Evolutionary conservation across 495 filamentous ascomycete genomes (phyloP).

Genomic region (Tuber microsphaerosporum): DNA sequence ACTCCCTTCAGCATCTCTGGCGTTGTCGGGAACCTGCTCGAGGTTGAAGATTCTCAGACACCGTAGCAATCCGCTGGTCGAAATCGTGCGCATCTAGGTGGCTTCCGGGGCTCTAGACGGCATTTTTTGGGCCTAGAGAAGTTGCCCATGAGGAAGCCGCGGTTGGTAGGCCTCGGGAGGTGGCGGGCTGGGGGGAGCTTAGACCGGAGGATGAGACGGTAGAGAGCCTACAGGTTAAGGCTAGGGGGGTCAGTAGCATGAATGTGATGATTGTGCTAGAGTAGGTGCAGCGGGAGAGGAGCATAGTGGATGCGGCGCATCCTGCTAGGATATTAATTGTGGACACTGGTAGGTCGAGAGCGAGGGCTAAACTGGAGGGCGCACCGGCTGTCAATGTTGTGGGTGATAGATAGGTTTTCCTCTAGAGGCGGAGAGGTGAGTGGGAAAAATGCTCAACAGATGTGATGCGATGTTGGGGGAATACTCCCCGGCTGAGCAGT

Average conservation of each 20-base stretch:
- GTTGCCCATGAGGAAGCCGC: constrained; percentile 27
- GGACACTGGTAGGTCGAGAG: not conserved
- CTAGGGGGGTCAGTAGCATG: constrained; percentile 55
- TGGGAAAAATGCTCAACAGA: not conserved
- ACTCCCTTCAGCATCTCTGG: constrained; percentile 60
- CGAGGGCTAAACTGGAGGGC: not conserved
- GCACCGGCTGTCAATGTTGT: not conserved
- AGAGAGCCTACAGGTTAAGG: constrained; percentile 43
- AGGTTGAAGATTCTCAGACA: constrained; percentile 53
- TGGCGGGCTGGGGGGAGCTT: constrained; percentile 58
- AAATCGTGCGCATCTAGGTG: constrained; percentile 47
- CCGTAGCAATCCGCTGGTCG: constrained; percentile 9
- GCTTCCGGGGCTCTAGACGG: constrained; percentile 21
- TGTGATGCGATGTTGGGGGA: not conserved
- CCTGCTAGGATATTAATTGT: not conserved
- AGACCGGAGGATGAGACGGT: constrained; percentile 4
- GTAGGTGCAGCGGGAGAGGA: not conserved
- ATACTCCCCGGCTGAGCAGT: not conserved
- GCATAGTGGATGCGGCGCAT: not conserved
- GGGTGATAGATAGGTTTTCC: not conserved
- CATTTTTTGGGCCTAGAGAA: constrained; percentile 9
- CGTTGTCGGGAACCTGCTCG: constrained; percentile 49
- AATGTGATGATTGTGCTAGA: constrained; percentile 9
- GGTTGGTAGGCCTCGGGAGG: constrained; percentile 52
- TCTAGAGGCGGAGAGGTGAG: not conserved